Conservation (phyloP, 2,329 filamentous ascomycete genomes). For the Diaporthe ampelina region DNA sequence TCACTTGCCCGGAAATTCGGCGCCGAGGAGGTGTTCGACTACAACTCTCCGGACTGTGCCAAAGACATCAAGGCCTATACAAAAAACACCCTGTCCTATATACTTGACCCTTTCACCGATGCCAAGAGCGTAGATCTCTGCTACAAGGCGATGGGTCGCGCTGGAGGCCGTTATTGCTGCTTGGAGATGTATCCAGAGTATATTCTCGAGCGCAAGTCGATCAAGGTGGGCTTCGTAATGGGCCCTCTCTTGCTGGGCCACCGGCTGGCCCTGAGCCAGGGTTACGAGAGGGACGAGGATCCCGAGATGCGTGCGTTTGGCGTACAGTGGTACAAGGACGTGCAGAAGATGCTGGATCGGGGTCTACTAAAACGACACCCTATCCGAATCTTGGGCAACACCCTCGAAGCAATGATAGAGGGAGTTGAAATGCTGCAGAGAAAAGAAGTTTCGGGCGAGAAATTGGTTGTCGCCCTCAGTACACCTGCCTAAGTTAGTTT, state of each 20-base stretch:
- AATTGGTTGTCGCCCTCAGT: neutral
- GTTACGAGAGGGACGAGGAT: neutral
- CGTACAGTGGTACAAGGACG: neutral
- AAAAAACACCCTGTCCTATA: conserved; percentile 51
- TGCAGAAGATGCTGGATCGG: neutral
- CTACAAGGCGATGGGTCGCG: conserved; percentile 52
- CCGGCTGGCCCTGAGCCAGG: neutral
- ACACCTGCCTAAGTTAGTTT: too few species aligned
- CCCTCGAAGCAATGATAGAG: neutral
- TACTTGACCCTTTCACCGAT: conserved; percentile 55
- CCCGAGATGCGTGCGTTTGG: neutral
- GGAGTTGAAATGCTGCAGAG: neutral
- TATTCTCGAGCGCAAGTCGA: neutral
- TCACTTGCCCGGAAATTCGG: conserved; percentile 53
- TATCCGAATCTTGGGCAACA: neutral
- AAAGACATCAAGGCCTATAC: conserved; percentile 53
- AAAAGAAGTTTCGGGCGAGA: neutral
- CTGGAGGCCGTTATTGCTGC: conserved; percentile 43
- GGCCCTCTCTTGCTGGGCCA: neutral
- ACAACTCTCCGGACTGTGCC: conserved; percentile 40
- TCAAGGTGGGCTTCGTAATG: neutral
- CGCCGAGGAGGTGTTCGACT: conserved; percentile 58
- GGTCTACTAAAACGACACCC: neutral
- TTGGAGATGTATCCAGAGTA: conserved; percentile 36
- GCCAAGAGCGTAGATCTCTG: conserved; percentile 51